Evolutionary conservation across 352 stramenopile genomes (phyloP).

Genomic region (Phytophthora pini): DNA sequence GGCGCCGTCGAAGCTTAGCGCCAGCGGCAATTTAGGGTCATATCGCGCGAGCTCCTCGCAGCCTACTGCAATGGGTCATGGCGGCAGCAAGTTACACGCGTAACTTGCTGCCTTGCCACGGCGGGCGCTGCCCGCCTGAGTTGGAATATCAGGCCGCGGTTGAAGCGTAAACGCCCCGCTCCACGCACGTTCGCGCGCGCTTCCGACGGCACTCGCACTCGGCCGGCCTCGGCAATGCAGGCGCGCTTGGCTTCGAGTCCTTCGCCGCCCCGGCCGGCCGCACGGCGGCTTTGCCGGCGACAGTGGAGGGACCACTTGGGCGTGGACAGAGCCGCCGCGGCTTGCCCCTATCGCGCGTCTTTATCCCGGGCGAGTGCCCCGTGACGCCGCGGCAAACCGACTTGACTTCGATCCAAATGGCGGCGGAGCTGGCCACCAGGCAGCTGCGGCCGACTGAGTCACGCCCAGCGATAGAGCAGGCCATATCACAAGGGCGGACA

Average conservation of each 20-base stretch:
- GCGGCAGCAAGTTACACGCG: not conserved
- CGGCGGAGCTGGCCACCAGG: not conserved
- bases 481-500: not conserved
- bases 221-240: constrained; percentile 6
- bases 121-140: constrained; percentile 9
- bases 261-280: too few species aligned
- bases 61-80: constrained; percentile 11
- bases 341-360: constrained; percentile 22
- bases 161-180: constrained; percentile 24
- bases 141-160: constrained; percentile 35
- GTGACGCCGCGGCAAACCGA: constrained; percentile 6
- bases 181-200: constrained; percentile 25
- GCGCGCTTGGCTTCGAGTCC: too few species aligned
- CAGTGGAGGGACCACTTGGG: constrained; percentile 30
- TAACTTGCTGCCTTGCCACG: not conserved
- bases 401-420: not conserved
- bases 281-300: constrained; percentile 6
- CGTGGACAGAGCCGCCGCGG: constrained; percentile 17
- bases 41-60: constrained; percentile 19
- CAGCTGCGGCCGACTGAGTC: constrained; percentile 21
- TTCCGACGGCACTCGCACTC: constrained; percentile 14
- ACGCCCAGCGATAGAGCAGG: constrained; percentile 2
- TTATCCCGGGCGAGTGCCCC: not conserved
- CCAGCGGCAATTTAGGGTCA: constrained; percentile 5
- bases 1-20: constrained; percentile 18